Evolutionary conservation across 2,329 filamentous ascomycete species (phyloP).

Genomic region (Septoria petroselini): DNA sequence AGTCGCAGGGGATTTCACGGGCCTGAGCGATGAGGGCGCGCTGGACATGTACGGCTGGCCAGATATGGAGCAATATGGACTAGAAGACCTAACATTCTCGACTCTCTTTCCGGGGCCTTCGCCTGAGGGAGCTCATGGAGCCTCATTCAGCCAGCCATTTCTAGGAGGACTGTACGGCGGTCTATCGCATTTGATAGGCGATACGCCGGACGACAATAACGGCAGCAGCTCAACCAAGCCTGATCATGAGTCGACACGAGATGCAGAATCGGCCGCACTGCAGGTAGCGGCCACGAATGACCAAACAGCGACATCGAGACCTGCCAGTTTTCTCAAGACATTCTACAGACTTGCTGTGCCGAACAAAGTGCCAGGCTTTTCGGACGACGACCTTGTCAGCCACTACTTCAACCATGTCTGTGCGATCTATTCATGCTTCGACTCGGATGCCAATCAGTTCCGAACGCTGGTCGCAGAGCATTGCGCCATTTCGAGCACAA

Average conservation of each 20-base stretch:
- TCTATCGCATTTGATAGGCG: neutral
- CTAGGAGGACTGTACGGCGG: constrained; percentile 2
- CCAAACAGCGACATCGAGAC: neutral
- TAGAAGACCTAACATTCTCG: constrained; percentile 19
- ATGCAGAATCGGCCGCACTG: neutral
- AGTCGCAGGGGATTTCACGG: neutral
- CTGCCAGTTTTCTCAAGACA: constrained; percentile 23
- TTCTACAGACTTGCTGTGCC: constrained; percentile 29
- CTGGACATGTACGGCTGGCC: constrained; percentile 13
- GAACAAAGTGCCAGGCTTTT: constrained; percentile 35
- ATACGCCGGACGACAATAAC: neutral
- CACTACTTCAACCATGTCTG: constrained; percentile 64
- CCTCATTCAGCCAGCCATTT: constrained; percentile 1
- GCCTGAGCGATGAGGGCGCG: constrained; percentile 4
- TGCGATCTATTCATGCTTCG: constrained; percentile 61
- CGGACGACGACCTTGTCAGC: constrained; percentile 51
- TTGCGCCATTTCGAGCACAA: constrained; percentile 57
- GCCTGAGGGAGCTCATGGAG: neutral
- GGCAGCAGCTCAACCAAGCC: neutral
- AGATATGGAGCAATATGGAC: constrained; percentile 20
- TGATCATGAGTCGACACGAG: neutral
- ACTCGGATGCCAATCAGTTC: constrained; percentile 61
- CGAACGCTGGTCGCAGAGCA: constrained; percentile 56
- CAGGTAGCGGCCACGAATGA: neutral
- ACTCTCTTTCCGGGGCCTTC: constrained; percentile 11